Percentiles rank a stretch among this genome's conserved stretches.
These are phyloP conservation scores for Chlamydomonas sp. DNA, from an alignment of 139 green algal genomes.

Conservation along the genomic window DNA sequence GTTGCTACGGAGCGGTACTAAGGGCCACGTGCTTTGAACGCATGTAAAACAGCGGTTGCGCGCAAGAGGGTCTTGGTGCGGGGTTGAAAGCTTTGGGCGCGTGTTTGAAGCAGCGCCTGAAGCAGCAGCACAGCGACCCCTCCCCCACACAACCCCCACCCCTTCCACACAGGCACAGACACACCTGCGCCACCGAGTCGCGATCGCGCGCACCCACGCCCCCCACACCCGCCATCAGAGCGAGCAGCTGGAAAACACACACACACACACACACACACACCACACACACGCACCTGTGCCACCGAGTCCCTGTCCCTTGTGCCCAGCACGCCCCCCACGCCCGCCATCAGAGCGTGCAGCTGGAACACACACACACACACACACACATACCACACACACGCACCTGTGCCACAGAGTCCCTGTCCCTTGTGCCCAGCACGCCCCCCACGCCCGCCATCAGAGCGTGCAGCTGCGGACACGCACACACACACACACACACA, in stretches of 20 bases:
- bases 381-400: no score
- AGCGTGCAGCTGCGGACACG: slow-evolving; percentile 9
- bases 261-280: slow-evolving; percentile 11
- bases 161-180: no score
- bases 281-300: slow-evolving; percentile 12
- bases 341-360: slow-evolving; percentile 30
- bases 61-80: no score
- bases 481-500: no score
- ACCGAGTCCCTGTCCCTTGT: not conserved
- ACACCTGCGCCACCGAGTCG: slow-evolving; percentile 34
- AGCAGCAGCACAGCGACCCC: no score
- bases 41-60: no score
- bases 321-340: not conserved
- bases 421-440: not conserved
- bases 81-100: no score
- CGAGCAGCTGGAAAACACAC: not conserved
- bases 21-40: no score
- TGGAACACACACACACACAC: not conserved
- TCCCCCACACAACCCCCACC: no score
- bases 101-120: no score
- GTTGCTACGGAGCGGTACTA: no score
- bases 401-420: slow-evolving; percentile 3
- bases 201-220: slow-evolving; percentile 37
- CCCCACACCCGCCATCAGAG: not conserved
- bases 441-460: slow-evolving; percentile 31